Percentiles rank a stretch among this genome's conserved stretches.
Evolutionary conservation across 768 basidiomycete species (phyloP).

Genomic region (Roridomyces roridus): DNA sequence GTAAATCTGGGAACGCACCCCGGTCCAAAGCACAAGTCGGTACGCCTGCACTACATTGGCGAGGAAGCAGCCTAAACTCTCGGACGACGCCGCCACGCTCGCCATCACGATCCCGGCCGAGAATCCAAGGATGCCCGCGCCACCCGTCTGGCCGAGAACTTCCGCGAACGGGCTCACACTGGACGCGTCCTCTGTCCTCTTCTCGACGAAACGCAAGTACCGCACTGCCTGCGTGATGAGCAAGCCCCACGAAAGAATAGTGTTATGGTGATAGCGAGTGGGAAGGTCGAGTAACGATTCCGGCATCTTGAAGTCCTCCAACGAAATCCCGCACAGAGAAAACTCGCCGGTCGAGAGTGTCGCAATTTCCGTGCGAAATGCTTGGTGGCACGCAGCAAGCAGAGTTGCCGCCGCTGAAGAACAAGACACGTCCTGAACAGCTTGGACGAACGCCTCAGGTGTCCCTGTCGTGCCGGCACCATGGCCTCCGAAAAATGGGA

Average conservation of each 20-base stretch:
- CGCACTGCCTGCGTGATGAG: constrained; percentile 59
- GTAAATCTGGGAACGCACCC: constrained; percentile 44
- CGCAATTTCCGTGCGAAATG: constrained; percentile 55
- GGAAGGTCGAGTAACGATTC: constrained; percentile 45
- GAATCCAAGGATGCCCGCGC: constrained; percentile 50
- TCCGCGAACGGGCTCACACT: constrained; percentile 30
- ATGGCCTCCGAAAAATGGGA: constrained; percentile 67
- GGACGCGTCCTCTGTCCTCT: neutral
- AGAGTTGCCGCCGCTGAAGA: constrained; percentile 49
- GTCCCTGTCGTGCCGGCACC: constrained; percentile 43
- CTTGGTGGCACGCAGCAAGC: constrained; percentile 56
- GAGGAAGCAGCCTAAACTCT: constrained; percentile 39
- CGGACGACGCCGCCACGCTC: constrained; percentile 47
- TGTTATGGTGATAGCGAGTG: constrained; percentile 46
- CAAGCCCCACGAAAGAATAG: constrained; percentile 54
- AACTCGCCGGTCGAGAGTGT: constrained; percentile 47
- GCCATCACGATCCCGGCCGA: constrained; percentile 54
- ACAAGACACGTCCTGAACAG: constrained; percentile 44
- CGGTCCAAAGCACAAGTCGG: constrained; percentile 50
- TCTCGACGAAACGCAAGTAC: constrained; percentile 53
- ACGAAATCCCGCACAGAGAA: constrained; percentile 43
- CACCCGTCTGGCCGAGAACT: constrained; percentile 34
- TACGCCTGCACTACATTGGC: constrained; percentile 42
- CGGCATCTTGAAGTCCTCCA: constrained; percentile 49
- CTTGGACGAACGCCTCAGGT: constrained; percentile 41